These are phyloP conservation scores for Neofusicoccum kwambonambiense DNA, from an alignment of 2,329 filamentous ascomycete genomes.

Conservation along the genomic window DNA sequence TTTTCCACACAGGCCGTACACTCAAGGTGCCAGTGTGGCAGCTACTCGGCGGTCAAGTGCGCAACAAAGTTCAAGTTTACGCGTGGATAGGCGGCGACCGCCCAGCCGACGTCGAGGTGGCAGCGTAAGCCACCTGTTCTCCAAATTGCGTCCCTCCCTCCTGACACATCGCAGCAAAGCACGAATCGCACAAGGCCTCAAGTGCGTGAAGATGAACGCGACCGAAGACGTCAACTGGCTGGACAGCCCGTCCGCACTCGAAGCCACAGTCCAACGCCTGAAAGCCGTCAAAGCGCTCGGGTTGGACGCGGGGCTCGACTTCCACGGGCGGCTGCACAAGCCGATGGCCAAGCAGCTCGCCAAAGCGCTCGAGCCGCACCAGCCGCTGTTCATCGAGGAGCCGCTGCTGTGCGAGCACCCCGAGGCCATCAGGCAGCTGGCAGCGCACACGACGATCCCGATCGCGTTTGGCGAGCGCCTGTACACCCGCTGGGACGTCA, in stretches of 20 bases:
- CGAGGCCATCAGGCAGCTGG: conserved; percentile 62
- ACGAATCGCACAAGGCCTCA: conserved; percentile 62
- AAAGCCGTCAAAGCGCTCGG: conserved; percentile 67
- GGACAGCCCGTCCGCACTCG: conserved; percentile 65
- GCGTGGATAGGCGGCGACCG: conserved; percentile 75
- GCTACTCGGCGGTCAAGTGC: conserved; percentile 5
- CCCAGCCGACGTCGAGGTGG: conserved; percentile 62
- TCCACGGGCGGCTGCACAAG: conserved; percentile 73
- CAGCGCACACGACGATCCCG: conserved; percentile 57
- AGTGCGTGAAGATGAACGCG: conserved; percentile 74
- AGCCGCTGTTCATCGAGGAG: conserved; percentile 74
- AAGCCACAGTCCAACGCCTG: conserved; percentile 64
- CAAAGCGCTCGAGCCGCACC: conserved; percentile 62
- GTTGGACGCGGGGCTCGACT: conserved; percentile 72
- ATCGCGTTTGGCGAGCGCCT: conserved; percentile 72
- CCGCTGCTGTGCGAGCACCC: conserved; percentile 68
- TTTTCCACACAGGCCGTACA: neutral
- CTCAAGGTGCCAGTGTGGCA: conserved; percentile 12
- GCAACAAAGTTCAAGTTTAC: conserved; percentile 11
- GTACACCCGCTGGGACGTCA: conserved; percentile 71
- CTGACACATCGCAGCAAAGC: conserved; percentile 44
- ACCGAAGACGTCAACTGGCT: conserved; percentile 75
- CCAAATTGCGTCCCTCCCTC: neutral
- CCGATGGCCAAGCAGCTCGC: conserved; percentile 78
- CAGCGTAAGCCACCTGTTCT: conserved; percentile 50